These are phyloP conservation scores for Byssochlamys sp. DNA, from an alignment of 2,329 filamentous ascomycete species.

Conservation along the genomic window DNA sequence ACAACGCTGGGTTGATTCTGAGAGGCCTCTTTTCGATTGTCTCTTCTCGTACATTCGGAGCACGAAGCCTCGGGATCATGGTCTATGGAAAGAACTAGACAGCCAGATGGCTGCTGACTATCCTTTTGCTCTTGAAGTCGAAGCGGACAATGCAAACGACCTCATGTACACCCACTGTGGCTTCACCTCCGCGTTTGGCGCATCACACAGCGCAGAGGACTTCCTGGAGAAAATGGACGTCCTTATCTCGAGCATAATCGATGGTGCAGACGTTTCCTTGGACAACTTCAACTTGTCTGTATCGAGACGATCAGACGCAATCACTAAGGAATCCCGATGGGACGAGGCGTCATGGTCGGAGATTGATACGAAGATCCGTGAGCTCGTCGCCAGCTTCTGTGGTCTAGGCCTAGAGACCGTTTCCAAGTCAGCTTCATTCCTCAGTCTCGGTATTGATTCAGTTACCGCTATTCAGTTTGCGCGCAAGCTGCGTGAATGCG, in stretches of 20 bases:
- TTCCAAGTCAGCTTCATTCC: conserved; percentile 22
- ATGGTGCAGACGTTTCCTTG: conserved; percentile 15
- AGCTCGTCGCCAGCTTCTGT: conserved; percentile 15
- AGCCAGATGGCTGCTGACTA: conserved; percentile 28
- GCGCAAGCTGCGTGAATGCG: conserved; percentile 17
- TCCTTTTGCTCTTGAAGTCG: conserved; percentile 26
- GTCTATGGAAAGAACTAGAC: conserved; percentile 22
- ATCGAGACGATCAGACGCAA: not conserved
- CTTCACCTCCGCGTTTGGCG: conserved; percentile 19
- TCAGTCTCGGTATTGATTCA: conserved; percentile 24
- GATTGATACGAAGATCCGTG: conserved; percentile 14
- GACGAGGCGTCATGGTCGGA: conserved; percentile 14
- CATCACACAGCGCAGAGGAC: conserved; percentile 11
- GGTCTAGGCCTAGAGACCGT: conserved; percentile 14
- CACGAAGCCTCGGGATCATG: conserved; percentile 5
- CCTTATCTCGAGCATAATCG: conserved; percentile 17
- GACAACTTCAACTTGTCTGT: conserved; percentile 14
- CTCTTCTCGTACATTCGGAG: conserved; percentile 25
- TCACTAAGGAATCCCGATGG: conserved; percentile 6
- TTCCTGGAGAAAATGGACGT: conserved; percentile 25
- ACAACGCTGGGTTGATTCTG: conserved; percentile 25
- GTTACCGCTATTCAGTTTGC: conserved; percentile 26
- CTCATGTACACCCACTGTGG: conserved; percentile 15
- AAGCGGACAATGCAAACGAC: conserved; percentile 16
- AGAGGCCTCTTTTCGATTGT: conserved; percentile 24